Percentiles rank a stretch among this genome's conserved stretches.
phyloP scores from a whole-genome alignment of 495 filamentous ascomycete genomes.

The Aspergillus cristatus region DNA sequence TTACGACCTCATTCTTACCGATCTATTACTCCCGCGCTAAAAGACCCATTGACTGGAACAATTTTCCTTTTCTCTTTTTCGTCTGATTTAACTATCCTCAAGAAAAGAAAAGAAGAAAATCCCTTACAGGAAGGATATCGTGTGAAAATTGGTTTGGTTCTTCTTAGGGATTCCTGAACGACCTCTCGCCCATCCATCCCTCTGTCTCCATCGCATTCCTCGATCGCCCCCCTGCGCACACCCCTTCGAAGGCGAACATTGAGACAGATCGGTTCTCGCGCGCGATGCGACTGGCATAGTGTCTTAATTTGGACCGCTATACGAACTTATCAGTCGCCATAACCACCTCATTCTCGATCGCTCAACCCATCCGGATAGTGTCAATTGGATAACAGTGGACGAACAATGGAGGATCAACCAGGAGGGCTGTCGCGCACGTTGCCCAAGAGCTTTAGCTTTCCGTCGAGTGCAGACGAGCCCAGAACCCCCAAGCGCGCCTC shows the following conservation, averaged over 20 bases:
- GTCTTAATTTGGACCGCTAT: background rate
- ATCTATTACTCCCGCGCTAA: constrained; percentile 18
- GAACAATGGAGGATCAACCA: constrained; percentile 36
- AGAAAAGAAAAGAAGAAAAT: too few relatives aligned
- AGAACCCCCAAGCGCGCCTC: constrained; percentile 49
- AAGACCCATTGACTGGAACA: constrained; percentile 12
- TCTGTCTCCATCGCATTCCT: background rate
- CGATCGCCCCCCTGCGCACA: constrained; percentile 1
- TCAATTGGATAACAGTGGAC: too few relatives aligned
- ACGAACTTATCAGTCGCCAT: background rate
- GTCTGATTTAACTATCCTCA: constrained; percentile 3
- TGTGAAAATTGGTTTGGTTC: constrained; percentile 5
- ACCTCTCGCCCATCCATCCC: too few relatives aligned
- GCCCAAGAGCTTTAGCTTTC: constrained; percentile 56
- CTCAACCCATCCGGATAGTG: too few relatives aligned
- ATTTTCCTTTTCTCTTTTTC: constrained; percentile 7
- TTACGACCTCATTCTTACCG: constrained; percentile 26
- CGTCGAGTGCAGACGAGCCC: constrained; percentile 45
- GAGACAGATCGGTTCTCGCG: background rate
- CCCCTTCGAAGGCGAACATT: background rate
- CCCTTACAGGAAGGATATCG: too few relatives aligned
- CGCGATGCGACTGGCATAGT: background rate
- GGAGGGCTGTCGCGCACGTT: constrained; percentile 54
- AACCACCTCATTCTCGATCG: background rate
- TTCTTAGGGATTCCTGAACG: constrained; percentile 5